Evolutionary conservation across 768 basidiomycete genomes (phyloP), one percentile per base, ranked within the genome.

Genomic region (Auricularia sp.): DNA sequence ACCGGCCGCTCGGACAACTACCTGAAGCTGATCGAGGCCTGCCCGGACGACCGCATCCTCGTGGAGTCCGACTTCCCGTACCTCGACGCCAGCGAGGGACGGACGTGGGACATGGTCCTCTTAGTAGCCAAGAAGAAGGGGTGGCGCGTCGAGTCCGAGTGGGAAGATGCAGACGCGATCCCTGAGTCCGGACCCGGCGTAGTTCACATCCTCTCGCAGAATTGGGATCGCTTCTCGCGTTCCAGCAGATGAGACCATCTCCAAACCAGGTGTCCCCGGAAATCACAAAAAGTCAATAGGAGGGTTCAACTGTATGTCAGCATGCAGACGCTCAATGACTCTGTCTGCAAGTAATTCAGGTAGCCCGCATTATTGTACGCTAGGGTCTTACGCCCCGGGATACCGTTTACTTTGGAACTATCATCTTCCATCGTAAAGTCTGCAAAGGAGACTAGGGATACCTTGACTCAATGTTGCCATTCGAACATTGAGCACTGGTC

Each of bases 51-150:
- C 66, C 85, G 92, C 29, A 80, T 98, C 34, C 81, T 98, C 62
- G 86, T 85, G 36, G 96, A 99, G 75, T 92, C 90, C 2, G 96
- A 98, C 75, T 89, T 82, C 70, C 81, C 92, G 71, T 76, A 88
- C 67, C 80, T 91, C n/a, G 73, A 81, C 16, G 71, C 78, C 67
- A 84, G 83, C 63, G 79, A 85, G 1, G 67, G 77, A 39, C 78
- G 83, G 65, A 89, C 91, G 4, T 91, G 92, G 88, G 84, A 87
- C 54, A 94, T 96, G 76, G 71, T 93, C 7, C 74, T 78, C 42
- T 83, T 82, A 56, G 78, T 98, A 18, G 88, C 92, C 3, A 80
- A 85, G 42, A 80, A 88, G n/a, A 87, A 85, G 70, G 85, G 85
- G 3, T 96, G 94, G 93, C 69, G 72, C 3, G 70, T 92, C 16